Evolutionary conservation across 2,329 filamentous ascomycete genomes (phyloP), one percentile per base, ranked within the genome.

Genomic region (Colletotrichum paranaense): DNA sequence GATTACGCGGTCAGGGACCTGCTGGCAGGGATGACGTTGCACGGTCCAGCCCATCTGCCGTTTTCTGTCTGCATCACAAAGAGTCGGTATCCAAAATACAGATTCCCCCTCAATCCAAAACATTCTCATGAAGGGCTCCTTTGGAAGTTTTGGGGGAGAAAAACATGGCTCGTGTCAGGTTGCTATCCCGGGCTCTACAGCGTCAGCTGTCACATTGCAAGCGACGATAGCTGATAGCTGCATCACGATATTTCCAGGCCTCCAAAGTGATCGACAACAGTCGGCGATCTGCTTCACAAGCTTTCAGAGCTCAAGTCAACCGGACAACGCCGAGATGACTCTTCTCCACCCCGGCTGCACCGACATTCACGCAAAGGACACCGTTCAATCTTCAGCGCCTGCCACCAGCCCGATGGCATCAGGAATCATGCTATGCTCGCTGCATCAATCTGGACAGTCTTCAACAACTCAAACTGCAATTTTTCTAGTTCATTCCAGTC

Each of bases 1-100:
- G 68, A 68, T 74, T 74, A 74, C 68, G 72, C 55, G 72, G 72
- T 72, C 72, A 72, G 53, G 62, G 71, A 35, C 67, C 19, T 49
- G 56, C 14, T 66, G 60, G 56, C 71, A 73, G 67, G 71, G 71
- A 57, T 73, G 60, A 66, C 56, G 67, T 71, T 70, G 71, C 32
- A 57, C 49, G n/a, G 19, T 46, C 52, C 28, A 19, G 11, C 16
- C 46, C 22, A 63, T 52, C 64, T 28, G 19, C 30, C 24, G 30
- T 19, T 9, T 19, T 19, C 26, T 24, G 8, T 14, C 12, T 52
- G 42, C 42, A 22, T 49, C 19, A 49, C 42, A 49, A 42, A 42
- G 42, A 49, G 19, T 49, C 19, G 19, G 42, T 8, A 11, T 22
- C 3, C 42, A 22, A 49, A 19, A 22, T n/a, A n/a, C 42, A 49